A percentile compares a stretch with the other conserved stretches of the same genome.
Evolutionary conservation across 257 asterid species (phyloP).

Genomic region (Primulina huaijiensis): DNA sequence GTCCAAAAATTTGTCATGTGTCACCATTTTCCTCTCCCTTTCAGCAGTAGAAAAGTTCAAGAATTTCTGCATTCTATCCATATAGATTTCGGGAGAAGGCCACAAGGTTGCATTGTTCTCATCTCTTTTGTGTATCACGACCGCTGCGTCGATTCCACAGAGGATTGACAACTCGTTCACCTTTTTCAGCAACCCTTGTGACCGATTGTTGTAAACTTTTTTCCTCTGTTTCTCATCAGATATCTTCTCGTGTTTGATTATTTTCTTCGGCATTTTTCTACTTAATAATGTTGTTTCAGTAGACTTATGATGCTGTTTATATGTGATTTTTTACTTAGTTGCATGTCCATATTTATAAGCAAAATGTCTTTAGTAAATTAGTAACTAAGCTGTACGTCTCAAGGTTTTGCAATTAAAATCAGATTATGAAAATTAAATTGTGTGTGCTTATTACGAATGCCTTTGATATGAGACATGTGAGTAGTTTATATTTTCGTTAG

Average conservation of each 20-base stretch:
- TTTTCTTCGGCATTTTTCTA: slow-evolving; percentile 11
- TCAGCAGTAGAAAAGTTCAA: neutral
- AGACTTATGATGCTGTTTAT: neutral
- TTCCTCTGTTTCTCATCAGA: slow-evolving; percentile 15
- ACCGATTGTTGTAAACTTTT: neutral
- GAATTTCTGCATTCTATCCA: slow-evolving; percentile 1
- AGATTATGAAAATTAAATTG: no score
- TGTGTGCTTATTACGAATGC: neutral
- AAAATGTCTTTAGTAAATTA: no score
- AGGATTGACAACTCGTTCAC: slow-evolving; percentile 12
- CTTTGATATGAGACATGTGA: neutral
- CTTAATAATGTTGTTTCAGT: neutral
- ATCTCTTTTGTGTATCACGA: neutral
- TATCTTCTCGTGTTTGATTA: slow-evolving; percentile 4
- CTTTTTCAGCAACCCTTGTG: slow-evolving; percentile 17
- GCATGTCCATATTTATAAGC: neutral
- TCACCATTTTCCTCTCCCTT: slow-evolving; percentile 9
- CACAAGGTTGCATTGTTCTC: neutral
- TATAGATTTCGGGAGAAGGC: slow-evolving; percentile 15
- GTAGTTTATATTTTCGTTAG: no score
- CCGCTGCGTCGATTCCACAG: neutral
- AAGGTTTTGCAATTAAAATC: no score
- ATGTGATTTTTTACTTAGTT: neutral
- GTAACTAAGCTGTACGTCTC: neutral
- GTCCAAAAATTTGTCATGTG: slow-evolving; percentile 3